A percentile compares a stretch with the other conserved stretches of the same genome.
Evolutionary conservation across 2,329 filamentous ascomycete genomes (phyloP).

Genomic region (Botrytis elliptica): DNA sequence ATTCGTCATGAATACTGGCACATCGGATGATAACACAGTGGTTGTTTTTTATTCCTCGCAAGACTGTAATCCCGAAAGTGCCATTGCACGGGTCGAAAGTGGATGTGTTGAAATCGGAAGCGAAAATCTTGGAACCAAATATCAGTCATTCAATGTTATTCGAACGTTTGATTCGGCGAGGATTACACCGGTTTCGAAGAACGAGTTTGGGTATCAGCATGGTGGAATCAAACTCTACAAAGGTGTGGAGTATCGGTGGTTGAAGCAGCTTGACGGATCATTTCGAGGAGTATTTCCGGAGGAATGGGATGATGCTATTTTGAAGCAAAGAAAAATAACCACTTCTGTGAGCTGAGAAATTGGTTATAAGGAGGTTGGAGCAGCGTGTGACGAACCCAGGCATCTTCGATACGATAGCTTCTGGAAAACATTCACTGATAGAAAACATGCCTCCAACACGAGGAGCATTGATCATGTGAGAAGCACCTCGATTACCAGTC

Average conservation of each 20-base stretch:
- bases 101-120: neutral
- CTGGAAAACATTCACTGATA: neutral
- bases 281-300: neutral
- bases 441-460: neutral
- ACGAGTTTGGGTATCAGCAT: conserved; percentile 1
- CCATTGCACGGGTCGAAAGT: conserved; percentile 13
- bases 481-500: neutral
- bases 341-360: neutral
- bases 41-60: conserved; percentile 10
- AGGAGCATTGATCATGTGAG: neutral
- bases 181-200: conserved; percentile 16
- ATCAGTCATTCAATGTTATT: conserved; percentile 13
- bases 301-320: conserved; percentile 15
- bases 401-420: neutral
- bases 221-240: conserved; percentile 9
- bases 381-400: neutral
- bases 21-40: conserved; percentile 8
- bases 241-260: conserved; percentile 10
- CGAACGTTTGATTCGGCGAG: neutral
- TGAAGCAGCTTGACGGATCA: neutral
- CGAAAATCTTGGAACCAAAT: neutral
- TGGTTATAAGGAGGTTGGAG: neutral
- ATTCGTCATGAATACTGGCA: conserved; percentile 1
- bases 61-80: conserved; percentile 10
- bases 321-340: neutral